Evolutionary conservation across 768 basidiomycete genomes (phyloP).

Genomic region (Boletus eberwhitei): DNA sequence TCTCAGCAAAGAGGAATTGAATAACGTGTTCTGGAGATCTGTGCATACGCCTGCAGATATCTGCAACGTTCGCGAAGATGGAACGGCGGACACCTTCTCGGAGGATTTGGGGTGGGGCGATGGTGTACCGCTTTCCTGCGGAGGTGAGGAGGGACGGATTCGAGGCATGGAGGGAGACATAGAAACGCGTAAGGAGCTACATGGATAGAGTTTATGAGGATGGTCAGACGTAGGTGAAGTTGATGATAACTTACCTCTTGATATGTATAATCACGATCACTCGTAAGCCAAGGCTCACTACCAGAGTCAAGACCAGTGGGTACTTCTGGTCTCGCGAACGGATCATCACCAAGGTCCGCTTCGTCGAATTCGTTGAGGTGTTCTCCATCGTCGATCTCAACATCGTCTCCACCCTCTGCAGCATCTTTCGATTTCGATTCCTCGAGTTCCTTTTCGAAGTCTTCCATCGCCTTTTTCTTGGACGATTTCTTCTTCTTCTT

Average conservation of each 20-base stretch:
- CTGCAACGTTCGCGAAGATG: constrained; percentile 93
- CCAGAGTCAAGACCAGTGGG: constrained; percentile 67
- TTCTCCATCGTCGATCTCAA: constrained; percentile 56
- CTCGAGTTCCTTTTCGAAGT: constrained; percentile 89
- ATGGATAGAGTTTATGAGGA: neutral
- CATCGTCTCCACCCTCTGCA: constrained; percentile 56
- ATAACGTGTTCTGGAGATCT: constrained; percentile 97
- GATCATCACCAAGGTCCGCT: constrained; percentile 85
- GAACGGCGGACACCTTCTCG: constrained; percentile 97
- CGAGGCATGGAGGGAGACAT: constrained; percentile 83
- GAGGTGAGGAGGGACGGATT: constrained; percentile 88
- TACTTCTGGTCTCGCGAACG: constrained; percentile 61
- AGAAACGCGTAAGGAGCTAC: constrained; percentile 92
- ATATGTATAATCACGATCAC: constrained; percentile 96
- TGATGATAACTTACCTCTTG: constrained; percentile 60
- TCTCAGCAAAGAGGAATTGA: constrained; percentile 93
- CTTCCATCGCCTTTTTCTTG: constrained; percentile 91
- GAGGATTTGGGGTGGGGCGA: constrained; percentile 91
- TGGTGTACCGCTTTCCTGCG: constrained; percentile 91
- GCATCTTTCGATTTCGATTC: constrained; percentile 64
- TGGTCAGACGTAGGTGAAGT: neutral
- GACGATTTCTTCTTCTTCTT: constrained; percentile 95
- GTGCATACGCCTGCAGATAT: constrained; percentile 99
- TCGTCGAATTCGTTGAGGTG: constrained; percentile 72
- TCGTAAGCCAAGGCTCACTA: constrained; percentile 85